These are phyloP conservation scores for Rhododendron williamsianum DNA, from an alignment of 148 eudicot genomes.

Conservation along the genomic window DNA sequence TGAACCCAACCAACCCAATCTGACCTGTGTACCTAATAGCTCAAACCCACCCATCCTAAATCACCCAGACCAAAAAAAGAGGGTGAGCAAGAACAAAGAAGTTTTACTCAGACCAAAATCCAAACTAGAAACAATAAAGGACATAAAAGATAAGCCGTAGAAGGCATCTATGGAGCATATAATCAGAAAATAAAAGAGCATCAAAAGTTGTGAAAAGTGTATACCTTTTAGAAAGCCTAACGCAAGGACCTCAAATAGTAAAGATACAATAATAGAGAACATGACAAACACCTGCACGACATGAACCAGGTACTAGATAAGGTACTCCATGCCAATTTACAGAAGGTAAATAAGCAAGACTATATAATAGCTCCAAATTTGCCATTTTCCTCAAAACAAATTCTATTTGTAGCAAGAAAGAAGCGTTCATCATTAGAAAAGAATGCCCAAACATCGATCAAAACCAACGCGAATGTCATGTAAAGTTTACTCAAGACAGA, in stretches of 20 bases:
- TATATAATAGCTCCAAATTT: background rate
- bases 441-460: background rate
- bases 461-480: background rate
- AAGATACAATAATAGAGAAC: conserved; percentile 58
- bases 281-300: conserved; percentile 72
- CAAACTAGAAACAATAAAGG: background rate
- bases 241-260: conserved; percentile 51
- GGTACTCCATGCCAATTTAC: background rate
- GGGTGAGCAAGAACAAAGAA: background rate
- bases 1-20: background rate
- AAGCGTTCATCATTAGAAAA: background rate
- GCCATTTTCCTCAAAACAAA: background rate
- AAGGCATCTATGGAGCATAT: background rate
- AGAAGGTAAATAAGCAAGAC: background rate
- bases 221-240: conserved; percentile 64
- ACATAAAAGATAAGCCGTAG: background rate
- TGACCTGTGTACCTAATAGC: background rate
- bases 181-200: conserved; percentile 9
- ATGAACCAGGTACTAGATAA: background rate
- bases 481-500: background rate
- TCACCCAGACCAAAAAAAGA: background rate
- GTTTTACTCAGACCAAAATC: background rate
- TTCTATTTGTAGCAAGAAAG: background rate
- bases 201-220: conserved; percentile 10
- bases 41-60: background rate